Conservation (phyloP, 2,329 filamentous ascomycete genomes). For the Lithohypha guttulata region DNA sequence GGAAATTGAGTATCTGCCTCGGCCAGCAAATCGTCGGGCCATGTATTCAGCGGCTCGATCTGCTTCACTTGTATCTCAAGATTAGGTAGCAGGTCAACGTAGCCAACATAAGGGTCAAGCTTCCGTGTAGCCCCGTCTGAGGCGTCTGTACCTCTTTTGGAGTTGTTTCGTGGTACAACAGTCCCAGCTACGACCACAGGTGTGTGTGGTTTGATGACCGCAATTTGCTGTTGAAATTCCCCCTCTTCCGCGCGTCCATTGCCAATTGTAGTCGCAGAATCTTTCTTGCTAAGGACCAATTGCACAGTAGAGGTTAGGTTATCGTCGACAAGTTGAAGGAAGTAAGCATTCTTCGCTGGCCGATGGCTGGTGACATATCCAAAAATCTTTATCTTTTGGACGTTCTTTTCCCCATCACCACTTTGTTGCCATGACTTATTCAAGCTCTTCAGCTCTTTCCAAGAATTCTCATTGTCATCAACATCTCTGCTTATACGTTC, state of each 20-base stretch:
- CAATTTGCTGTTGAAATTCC: conserved; percentile 26
- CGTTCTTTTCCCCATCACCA: background rate
- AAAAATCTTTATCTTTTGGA: conserved; percentile 10
- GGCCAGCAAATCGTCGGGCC: conserved; percentile 66
- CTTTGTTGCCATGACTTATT: background rate
- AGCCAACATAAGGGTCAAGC: conserved; percentile 19
- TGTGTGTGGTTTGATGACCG: conserved; percentile 38
- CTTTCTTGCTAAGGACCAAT: conserved; percentile 13
- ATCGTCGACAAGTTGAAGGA: conserved; percentile 16
- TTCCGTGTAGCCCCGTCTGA: conserved; percentile 21
- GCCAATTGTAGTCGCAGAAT: conserved; percentile 7
- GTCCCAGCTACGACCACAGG: conserved; percentile 45
- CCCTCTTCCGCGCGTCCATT: background rate
- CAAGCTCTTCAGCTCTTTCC: conserved; percentile 2
- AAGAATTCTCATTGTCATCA: conserved; percentile 14
- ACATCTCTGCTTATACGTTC: too few relatives aligned
- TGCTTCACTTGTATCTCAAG: conserved; percentile 53
- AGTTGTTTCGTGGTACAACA: conserved; percentile 32
- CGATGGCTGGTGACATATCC: conserved; percentile 20
- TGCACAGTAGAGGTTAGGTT: conserved; percentile 17
- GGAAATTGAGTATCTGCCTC: conserved; percentile 64
- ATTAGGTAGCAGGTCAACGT: conserved; percentile 19
- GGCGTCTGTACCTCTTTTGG: conserved; percentile 11
- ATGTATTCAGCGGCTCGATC: conserved; percentile 59
- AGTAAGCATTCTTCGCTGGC: conserved; percentile 14